Base-by-base conservation (phyloP, 2,329 filamentous ascomycete genomes). In the Ramularia endophylla region DNA sequence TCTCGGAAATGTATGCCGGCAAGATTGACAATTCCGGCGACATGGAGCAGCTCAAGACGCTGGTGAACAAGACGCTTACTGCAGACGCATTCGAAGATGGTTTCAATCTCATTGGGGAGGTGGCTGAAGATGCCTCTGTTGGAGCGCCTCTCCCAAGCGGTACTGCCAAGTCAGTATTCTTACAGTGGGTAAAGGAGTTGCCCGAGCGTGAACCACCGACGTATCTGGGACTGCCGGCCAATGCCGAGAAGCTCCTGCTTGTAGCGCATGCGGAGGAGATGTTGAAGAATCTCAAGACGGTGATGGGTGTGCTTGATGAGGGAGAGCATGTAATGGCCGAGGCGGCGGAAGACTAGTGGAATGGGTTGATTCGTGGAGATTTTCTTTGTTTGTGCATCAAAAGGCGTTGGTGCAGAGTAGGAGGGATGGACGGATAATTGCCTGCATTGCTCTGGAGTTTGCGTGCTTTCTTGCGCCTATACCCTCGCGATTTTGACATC, bases 151-250 rank as follows among this genome's bases (percentile, higher is more conserved):
- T 95, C 35, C 92, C 92, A 0, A 77, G 78, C 32, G 83, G 86
- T 30, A 95, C 89, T 1, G 81, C 79, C 36, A 78, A 95, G 61
- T 79, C 82, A 48, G 87, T 94, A 58, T 97, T 97, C 62, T 82
- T 84, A 65, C 74, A 76, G 27, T 98, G 94, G 94, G 87, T 98
- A 47, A 86, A 94, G 56, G 80, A 79, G 46, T 72, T 98, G 47
- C 92, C 92, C 0, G 92, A 98, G 73, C 81, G 92, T 56, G 92
- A 98, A 65, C 94, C 94, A 19, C 92, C 92, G 4, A 95, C 88
- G 1, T 98, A 95, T 61, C 74, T 98, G 12, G 94, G 92, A 16
- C 67, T 98, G 53, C 92, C 92, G 27, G 87, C 87, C 19, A 95
- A 98, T 63, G 92, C 92, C 15, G 92, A 98, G 79, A 98, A 97